Conservation (phyloP, 352 stramenopile genomes). For the Pythium dissotocum region DNA sequence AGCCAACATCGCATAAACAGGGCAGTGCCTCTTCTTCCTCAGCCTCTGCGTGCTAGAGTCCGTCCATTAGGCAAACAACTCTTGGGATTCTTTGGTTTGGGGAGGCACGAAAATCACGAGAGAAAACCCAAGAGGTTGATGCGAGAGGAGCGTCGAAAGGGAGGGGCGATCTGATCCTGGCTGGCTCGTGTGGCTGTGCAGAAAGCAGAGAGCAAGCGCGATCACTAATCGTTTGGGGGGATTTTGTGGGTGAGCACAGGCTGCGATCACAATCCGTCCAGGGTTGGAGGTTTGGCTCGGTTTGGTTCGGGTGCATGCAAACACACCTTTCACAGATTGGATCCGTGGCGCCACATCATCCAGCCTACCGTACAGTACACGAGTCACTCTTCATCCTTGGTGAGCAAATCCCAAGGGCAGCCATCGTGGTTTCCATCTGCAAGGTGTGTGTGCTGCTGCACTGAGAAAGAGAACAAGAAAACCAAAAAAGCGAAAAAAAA, state of each 20-base stretch:
- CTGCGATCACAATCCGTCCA: slow-evolving; percentile 5
- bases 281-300: background rate
- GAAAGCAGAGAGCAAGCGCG: slow-evolving; percentile 19
- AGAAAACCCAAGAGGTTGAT: slow-evolving; percentile 17
- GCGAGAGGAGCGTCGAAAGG: slow-evolving; percentile 20
- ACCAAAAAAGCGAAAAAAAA: slow-evolving; percentile 17
- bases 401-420: background rate
- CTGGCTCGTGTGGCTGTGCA: slow-evolving; percentile 7
- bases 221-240: slow-evolving; percentile 22
- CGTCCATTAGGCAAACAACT: background rate
- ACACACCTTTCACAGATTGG: background rate
- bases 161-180: slow-evolving; percentile 27
- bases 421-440: background rate
- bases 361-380: background rate
- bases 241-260: slow-evolving; percentile 9
- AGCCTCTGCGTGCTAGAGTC: background rate
- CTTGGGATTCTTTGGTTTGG: background rate
- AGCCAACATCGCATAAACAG: slow-evolving; percentile 7
- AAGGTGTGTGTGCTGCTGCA: background rate
- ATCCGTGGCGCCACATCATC: slow-evolving; percentile 6
- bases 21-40: slow-evolving; percentile 3
- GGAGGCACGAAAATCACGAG: background rate
- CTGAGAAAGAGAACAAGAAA: background rate
- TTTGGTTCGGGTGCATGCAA: slow-evolving; percentile 1
- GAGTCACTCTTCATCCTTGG: background rate